These are phyloP conservation scores for Cylindrotheca fusiformis DNA, from an alignment of 108 stramenopile genomes.

Conservation along the genomic window DNA sequence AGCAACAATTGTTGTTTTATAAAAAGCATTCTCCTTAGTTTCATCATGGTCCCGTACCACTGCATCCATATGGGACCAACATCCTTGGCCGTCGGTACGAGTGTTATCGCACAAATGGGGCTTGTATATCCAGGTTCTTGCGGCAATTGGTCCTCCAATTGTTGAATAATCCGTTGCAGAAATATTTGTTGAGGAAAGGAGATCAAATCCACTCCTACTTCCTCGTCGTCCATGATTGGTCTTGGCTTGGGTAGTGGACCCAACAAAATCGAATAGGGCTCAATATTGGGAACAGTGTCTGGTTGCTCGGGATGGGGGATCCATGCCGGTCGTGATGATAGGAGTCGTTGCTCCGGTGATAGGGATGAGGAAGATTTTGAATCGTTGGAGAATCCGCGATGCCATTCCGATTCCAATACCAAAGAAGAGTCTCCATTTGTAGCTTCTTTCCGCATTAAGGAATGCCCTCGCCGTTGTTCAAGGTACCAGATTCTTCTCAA, in stretches of 20 bases:
- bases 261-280: conserved; percentile 63
- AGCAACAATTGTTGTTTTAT: neutral
- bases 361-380: neutral
- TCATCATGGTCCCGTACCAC: conserved; percentile 68
- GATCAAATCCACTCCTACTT: neutral
- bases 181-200: neutral
- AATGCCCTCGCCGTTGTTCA: conserved; percentile 65
- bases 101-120: conserved; percentile 77
- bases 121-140: conserved; percentile 60
- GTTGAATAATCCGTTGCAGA: neutral
- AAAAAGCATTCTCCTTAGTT: conserved; percentile 59
- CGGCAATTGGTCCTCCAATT: neutral
- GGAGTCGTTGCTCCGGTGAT: conserved; percentile 1
- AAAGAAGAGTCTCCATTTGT: neutral
- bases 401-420: neutral
- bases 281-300: conserved; percentile 81
- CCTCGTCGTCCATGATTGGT: neutral
- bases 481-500: conserved; percentile 78
- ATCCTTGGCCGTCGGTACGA: conserved; percentile 60
- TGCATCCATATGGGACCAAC: conserved; percentile 68
- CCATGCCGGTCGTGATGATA: conserved; percentile 43
- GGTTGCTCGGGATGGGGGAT: conserved; percentile 83
- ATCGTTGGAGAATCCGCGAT: neutral
- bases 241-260: neutral
- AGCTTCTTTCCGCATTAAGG: conserved; percentile 52